These are phyloP conservation scores for Xylaria nigripes DNA, from an alignment of 495 filamentous ascomycete species.

Conservation along the genomic window DNA sequence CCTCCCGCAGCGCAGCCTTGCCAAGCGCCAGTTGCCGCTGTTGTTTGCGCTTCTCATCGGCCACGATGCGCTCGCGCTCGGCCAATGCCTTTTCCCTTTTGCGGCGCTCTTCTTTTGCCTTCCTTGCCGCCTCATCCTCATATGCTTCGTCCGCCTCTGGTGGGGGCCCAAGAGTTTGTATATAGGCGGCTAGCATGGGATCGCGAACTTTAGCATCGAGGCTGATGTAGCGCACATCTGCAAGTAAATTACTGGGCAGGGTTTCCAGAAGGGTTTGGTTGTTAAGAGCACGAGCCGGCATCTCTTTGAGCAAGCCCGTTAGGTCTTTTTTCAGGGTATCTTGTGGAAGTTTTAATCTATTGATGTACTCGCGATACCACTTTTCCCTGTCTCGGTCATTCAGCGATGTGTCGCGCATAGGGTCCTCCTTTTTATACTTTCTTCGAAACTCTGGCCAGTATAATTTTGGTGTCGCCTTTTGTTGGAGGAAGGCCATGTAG, in stretches of 20 bases:
- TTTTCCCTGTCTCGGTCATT: constrained; percentile 86
- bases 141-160: constrained; percentile 48
- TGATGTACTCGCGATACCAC: constrained; percentile 80
- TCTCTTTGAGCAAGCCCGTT: constrained; percentile 61
- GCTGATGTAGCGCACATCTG: constrained; percentile 76
- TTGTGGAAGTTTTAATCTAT: constrained; percentile 64
- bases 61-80: constrained; percentile 63
- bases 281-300: constrained; percentile 58
- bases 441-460: constrained; percentile 96
- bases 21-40: constrained; percentile 57
- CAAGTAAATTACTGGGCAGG: constrained; percentile 60
- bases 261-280: constrained; percentile 51
- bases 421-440: constrained; percentile 72
- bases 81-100: constrained; percentile 67
- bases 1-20: constrained; percentile 61
- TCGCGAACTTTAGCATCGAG: constrained; percentile 61
- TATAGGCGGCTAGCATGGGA: constrained; percentile 64
- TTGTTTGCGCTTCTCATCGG: constrained; percentile 64
- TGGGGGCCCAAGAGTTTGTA: constrained; percentile 61
- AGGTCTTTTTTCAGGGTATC: constrained; percentile 72
- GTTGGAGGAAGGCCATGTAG: constrained; percentile 74
- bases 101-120: constrained; percentile 54
- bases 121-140: constrained; percentile 53
- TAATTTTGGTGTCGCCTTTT: constrained; percentile 74
- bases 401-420: constrained; percentile 70